phyloP scores from a whole-genome alignment of 768 basidiomycete species.

The Termitomyces sp. region DNA sequence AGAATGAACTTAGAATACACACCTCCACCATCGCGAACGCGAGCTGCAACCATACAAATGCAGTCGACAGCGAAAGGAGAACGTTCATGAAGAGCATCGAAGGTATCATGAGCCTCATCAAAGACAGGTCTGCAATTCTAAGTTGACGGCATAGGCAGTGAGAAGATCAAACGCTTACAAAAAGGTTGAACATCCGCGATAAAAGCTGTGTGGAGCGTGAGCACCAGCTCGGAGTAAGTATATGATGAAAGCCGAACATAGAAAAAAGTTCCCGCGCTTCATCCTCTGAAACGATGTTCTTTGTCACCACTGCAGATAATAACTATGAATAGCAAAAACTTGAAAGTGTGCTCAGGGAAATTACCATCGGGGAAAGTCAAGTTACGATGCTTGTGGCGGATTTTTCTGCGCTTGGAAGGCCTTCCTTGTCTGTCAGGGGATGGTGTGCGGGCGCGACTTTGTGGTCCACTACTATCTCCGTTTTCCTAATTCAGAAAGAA shows the following conservation, averaged over 20 bases:
- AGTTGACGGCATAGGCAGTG: constrained; percentile 16
- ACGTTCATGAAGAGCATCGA: constrained; percentile 79
- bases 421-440: constrained; percentile 69
- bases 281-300: constrained; percentile 73
- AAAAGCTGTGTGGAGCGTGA: constrained; percentile 58
- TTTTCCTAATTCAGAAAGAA: constrained; percentile 54
- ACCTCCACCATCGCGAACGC: constrained; percentile 90
- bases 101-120: constrained; percentile 80
- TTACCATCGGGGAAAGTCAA: constrained; percentile 79
- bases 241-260: constrained; percentile 52
- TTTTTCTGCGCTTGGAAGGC: constrained; percentile 72
- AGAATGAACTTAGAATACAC: constrained; percentile 19
- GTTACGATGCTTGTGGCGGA: constrained; percentile 58
- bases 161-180: constrained; percentile 31
- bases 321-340: constrained; percentile 12
- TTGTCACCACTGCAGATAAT: constrained; percentile 73
- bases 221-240: constrained; percentile 11
- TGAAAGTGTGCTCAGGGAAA: constrained; percentile 1
- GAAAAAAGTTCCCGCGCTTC: constrained; percentile 87
- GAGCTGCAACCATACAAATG: constrained; percentile 92
- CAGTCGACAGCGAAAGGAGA: constrained; percentile 93
- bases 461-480: constrained; percentile 74
- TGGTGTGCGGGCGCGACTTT: constrained; percentile 71
- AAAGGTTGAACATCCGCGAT: constrained; percentile 90
- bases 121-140: constrained; percentile 65